These are phyloP conservation scores for Colletotrichum camelliae DNA, from an alignment of 2,329 filamentous ascomycete species.

Conservation along the genomic window DNA sequence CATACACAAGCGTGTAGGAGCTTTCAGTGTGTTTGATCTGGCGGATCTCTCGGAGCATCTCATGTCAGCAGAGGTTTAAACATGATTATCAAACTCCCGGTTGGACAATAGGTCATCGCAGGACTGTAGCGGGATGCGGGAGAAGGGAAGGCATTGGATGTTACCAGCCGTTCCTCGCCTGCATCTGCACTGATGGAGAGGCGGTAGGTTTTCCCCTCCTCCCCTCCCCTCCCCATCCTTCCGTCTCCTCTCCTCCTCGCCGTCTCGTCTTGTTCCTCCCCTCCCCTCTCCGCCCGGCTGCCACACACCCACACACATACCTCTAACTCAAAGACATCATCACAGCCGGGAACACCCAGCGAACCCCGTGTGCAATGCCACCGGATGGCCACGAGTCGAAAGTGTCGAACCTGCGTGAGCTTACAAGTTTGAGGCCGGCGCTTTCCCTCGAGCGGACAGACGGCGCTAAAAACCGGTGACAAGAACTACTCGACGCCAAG, in stretches of 20 bases:
- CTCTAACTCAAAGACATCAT: not conserved
- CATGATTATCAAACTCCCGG: not conserved
- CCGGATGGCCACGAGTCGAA: not conserved
- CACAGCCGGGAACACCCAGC: not conserved
- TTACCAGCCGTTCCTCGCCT: not conserved
- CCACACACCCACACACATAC: not conserved
- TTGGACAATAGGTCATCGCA: not conserved
- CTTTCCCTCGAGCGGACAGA: not conserved
- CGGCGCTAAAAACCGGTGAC: not conserved
- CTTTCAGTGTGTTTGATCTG: not conserved
- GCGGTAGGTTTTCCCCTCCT: not conserved
- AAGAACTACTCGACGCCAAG: not conserved
- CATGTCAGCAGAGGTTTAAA: not conserved
- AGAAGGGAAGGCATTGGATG: not conserved
- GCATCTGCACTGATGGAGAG: not conserved
- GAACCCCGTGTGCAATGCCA: not conserved
- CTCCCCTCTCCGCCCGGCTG: constrained; percentile 1
- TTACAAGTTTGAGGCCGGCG: not conserved
- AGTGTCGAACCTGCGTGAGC: not conserved
- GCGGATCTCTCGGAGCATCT: constrained; percentile 5
- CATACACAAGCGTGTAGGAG: not conserved
- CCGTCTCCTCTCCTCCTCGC: not conserved
- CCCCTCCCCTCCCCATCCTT: not conserved
- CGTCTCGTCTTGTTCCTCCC: not conserved
- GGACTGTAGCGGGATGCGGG: not conserved